Evolutionary conservation across 306 rosid genomes (phyloP), one percentile per base, ranked within the genome.

Genomic region (Bauhinia variegata): DNA sequence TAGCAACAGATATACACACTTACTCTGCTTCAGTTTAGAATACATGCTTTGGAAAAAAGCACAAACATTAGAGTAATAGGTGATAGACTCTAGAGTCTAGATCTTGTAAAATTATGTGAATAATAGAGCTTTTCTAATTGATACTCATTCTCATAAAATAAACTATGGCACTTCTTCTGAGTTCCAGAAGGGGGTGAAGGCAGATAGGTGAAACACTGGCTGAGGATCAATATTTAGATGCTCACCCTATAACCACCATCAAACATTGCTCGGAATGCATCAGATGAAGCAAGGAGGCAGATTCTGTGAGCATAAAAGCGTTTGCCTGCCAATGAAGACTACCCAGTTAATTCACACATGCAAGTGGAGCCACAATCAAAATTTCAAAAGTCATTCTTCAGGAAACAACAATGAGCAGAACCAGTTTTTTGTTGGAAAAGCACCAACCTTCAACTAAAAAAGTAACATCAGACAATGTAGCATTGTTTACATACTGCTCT

Each of bases 221-320:
- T 14, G 32, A 41, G 43, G 57, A 60, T 60, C 7, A 41, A 54
- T 41, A 10, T 52, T 52, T 19, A n/a, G 47, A 56, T 12, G 73
- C 96, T 87, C 83, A 93, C 99, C 88, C 97, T 86, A 70, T 93
- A 93, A 72, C 97, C 99, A 70, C 99, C 99, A 68, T 93, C 99
- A 80, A 93, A 93, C 99, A 93, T 93, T 14, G 99, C 99, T 53
- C 96, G 99, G 74, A 93, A 93, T 47, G 96, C 92, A 84, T 90
- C 99, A 11, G 99, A 93, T 47, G 95, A 93, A 48, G 99, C 99
- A 54, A 93, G 97, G 55, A 93, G 81, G 78, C 97, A 90, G 53
- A 93, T 93, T 79, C 97, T 88, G 76, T 93, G 99, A 44, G 99
- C 99, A 82, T 85, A 85, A 79, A 93, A 93, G 39, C 88, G 96